Base-by-base conservation (phyloP, 78 protist species). In the Dictyostelium brefeldianum region DNA sequence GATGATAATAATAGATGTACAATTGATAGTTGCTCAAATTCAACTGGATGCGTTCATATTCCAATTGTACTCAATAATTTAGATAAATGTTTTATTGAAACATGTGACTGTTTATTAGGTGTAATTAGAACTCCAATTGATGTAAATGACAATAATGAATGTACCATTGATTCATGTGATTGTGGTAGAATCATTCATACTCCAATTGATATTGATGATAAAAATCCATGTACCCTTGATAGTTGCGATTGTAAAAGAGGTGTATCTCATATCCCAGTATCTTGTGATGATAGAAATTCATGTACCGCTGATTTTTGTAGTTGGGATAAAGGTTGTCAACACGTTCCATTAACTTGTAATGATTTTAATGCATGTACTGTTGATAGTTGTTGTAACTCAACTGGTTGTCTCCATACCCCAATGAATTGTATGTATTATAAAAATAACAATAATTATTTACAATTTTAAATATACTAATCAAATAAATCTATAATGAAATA, bases 1-100 rank as follows among this genome's bases (percentile, higher is more conserved):
- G 81, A 69, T n/a, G 92, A 73, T 20, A 43, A 22, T 46, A 85
- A 85, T 14, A n/a, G 51, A 6, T 85, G 92, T 31, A 85, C 92
- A 6, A 17, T 46, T 1, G 92, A 89, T 62, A n/a, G 64, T 17
- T 87, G 92, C 8, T 25, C 9, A 6, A 5, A 20, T 65, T 41
- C 14, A 7, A 69, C 50, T 1, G 81, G 78, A 25, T 56, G 81
- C 50, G 70, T 48, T n/a, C 54, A 36, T 31, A 71, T 22, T 6
- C 92, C 79, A 70, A 85, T 65, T 22, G 59, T 18, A n/a, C 74
- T 81, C 53, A 22, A 85, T 56, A 81, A 85, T 73, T 25, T 48
- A 17, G 74, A 85, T 81, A 14, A 20, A n/a, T 85, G 92, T 67
- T 73, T 81, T 9, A 5, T 59, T 22, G 90, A 83, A 11, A n/a